Conservation (phyloP, 2,329 filamentous ascomycete genomes). For the Colletotrichum musicola region DNA sequence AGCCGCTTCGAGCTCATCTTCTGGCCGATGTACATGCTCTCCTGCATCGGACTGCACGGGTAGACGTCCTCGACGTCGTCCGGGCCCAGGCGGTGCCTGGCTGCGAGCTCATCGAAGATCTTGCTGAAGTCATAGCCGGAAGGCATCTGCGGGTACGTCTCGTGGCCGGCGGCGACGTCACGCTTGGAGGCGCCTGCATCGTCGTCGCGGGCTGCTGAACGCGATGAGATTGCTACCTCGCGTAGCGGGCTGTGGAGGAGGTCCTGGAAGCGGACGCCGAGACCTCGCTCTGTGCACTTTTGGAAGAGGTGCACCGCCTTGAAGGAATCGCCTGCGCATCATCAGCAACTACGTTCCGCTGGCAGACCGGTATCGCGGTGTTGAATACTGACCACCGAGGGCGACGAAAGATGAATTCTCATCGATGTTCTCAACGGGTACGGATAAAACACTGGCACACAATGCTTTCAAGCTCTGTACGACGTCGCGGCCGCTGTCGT, state of each 20-base stretch:
- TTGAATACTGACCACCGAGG: constrained; percentile 20
- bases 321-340: constrained; percentile 29
- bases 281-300: constrained; percentile 28
- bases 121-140: constrained; percentile 11
- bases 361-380: not conserved
- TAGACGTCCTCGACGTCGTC: constrained; percentile 48
- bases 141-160: constrained; percentile 1
- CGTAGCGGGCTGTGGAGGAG: constrained; percentile 15
- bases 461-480: not conserved
- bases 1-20: constrained; percentile 41
- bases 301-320: constrained; percentile 24
- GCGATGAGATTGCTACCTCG: not conserved
- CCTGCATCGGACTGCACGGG: constrained; percentile 54
- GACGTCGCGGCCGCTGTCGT: not conserved
- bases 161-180: not conserved
- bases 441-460: not conserved
- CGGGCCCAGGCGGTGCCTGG: not conserved
- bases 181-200: not conserved
- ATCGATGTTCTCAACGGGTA: constrained; percentile 8
- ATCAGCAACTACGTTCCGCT: not conserved
- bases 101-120: not conserved
- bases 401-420: constrained; percentile 17
- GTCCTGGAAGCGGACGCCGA: constrained; percentile 25
- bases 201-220: not conserved
- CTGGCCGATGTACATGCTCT: constrained; percentile 52